phyloP scores from a whole-genome alignment of 345 rosid species.

The Eucalyptus albens region DNA sequence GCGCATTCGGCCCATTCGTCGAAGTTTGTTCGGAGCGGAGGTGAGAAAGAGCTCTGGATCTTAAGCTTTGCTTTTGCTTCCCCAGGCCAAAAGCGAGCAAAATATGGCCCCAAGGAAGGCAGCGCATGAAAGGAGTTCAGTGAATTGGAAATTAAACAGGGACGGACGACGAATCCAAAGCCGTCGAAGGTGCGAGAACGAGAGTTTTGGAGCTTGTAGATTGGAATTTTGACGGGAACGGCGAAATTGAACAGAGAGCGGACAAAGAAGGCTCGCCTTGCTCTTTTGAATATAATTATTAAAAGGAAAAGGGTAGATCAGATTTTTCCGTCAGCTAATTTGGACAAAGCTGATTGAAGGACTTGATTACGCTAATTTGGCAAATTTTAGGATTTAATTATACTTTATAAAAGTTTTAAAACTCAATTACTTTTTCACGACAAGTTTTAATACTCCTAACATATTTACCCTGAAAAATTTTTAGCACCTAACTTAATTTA shows the following conservation, averaged over 20 bases:
- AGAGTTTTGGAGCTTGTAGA: neutral
- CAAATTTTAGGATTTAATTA: no score
- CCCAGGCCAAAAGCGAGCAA: neutral
- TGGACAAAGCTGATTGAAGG: neutral
- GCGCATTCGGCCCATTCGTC: neutral
- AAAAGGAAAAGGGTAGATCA: neutral
- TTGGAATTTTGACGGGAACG: neutral
- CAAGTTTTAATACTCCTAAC: neutral
- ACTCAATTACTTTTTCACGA: accelerated
- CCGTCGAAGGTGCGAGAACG: neutral
- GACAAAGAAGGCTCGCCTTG: neutral
- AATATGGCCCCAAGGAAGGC: neutral
- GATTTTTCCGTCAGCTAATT: neutral
- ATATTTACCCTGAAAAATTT: accelerated
- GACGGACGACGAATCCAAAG: neutral
- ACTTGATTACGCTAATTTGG: accelerated
- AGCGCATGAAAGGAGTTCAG: neutral
- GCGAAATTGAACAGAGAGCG: neutral
- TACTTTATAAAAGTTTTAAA: no score
- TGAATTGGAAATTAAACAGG: neutral
- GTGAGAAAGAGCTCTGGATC: neutral
- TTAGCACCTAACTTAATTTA: neutral
- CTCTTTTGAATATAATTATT: neutral
- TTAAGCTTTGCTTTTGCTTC: neutral
- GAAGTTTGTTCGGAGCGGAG: neutral